Evolutionary conservation across 768 basidiomycete genomes (phyloP), one percentile per base, ranked within the genome.

Genomic region (Suillus discolor): DNA sequence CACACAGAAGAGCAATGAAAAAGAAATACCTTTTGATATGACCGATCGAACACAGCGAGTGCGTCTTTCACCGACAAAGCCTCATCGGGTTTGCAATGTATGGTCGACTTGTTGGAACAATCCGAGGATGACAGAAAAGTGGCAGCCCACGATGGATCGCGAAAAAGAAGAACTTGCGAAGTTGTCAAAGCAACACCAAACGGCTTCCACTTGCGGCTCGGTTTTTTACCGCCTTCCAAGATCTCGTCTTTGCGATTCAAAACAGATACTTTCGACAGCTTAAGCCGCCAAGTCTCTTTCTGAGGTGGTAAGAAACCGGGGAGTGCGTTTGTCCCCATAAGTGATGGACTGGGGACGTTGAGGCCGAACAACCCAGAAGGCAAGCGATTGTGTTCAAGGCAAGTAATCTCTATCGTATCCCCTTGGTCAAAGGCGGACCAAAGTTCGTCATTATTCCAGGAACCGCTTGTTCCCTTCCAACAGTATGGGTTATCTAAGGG

Each of bases 101-200:
- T 77, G 64, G 82, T 73, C 2, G 77, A 42, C 42, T 78, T 72
- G 18, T 77, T 78, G 20, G 76, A 75, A 20, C 75, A 62, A 67
- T 79, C 74, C 62, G 79, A 77, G 75, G 85, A 81, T 54, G 81
- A 75, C 62, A 82, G 77, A 39, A 90, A 70, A 25, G 79, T 73
- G 47, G 77, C 71, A 3, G 84, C 84, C 87, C 84, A 89, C 16
- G 84, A 72, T 4, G 84, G 74, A 75, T 94, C 92, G 36, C 91
- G 90, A 79, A 95, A 96, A 75, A 99, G 91, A 54, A 98, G 83
- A 5, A 99, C 81, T 71, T 98, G 97, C 6, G 94, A 96, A 31
- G 88, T 90, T 4, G 95, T 96, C 64, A 99, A 81, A 60, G 96
- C 82, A 11, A 95, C 92, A 67, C 87, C 89, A 84, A 90, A 96